phyloP scores from a whole-genome alignment of 495 filamentous ascomycete genomes.

The Halenospora varia region DNA sequence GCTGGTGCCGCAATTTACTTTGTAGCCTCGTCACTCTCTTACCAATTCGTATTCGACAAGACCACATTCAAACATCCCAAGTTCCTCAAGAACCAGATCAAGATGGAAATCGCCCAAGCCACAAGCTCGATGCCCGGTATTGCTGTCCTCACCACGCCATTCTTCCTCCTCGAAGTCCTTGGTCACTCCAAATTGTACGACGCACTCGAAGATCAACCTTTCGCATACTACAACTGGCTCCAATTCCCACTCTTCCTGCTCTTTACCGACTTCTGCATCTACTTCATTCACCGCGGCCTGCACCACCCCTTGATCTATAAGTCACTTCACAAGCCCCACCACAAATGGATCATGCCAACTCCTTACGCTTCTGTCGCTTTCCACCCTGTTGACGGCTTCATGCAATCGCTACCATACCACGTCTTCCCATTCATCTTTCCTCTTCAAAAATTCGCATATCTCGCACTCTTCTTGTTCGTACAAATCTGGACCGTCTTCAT shows the following conservation, averaged over 20 bases:
- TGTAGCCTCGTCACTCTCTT: constrained; percentile 76
- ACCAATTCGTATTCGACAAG: constrained; percentile 93
- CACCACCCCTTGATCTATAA: constrained; percentile 86
- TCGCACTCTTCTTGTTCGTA: constrained; percentile 84
- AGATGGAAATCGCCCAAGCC: constrained; percentile 80
- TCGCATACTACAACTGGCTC: constrained; percentile 69
- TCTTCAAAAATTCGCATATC: constrained; percentile 84
- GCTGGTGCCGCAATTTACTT: constrained; percentile 86
- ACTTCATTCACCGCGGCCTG: constrained; percentile 89
- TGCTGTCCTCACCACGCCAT: constrained; percentile 77
- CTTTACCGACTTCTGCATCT: constrained; percentile 93
- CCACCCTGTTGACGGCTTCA: constrained; percentile 90
- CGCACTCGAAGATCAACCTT: constrained; percentile 63
- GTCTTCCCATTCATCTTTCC: constrained; percentile 92
- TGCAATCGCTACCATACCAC: constrained; percentile 92
- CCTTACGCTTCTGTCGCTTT: constrained; percentile 91
- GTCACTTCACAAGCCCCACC: constrained; percentile 90
- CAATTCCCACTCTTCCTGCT: constrained; percentile 90
- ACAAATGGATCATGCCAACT: constrained; percentile 99
- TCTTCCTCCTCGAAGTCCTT: constrained; percentile 78
- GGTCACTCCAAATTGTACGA: constrained; percentile 90
- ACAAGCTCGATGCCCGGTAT: constrained; percentile 73
- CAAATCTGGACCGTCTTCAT: constrained; percentile 98
- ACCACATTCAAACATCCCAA: constrained; percentile 85
- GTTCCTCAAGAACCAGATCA: constrained; percentile 91